These are phyloP conservation scores for Podaxis mareebaensis DNA, from an alignment of 768 basidiomycete species.

Conservation along the genomic window DNA sequence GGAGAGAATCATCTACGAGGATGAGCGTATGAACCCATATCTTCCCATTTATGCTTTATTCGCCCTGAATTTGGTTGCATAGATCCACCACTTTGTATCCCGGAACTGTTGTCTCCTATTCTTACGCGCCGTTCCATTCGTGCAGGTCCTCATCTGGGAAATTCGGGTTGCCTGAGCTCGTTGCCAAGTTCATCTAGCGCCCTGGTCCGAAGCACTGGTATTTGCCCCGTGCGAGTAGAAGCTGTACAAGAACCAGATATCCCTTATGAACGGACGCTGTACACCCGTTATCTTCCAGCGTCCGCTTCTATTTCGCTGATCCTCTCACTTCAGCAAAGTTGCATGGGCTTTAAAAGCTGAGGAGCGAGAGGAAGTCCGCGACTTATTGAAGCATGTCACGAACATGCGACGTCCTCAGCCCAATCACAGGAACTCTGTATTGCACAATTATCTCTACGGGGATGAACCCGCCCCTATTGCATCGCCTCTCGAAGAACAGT, in stretches of 20 bases:
- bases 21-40: conserved; percentile 30
- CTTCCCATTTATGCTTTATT: neutral
- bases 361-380: conserved; percentile 2
- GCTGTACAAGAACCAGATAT: conserved; percentile 18
- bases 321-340: conserved; percentile 5
- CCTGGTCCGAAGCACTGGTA: neutral
- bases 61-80: neutral
- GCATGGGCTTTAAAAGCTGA: conserved; percentile 2
- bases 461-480: conserved; percentile 5
- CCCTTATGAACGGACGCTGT: conserved; percentile 27
- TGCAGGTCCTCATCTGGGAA: conserved; percentile 45
- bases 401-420: conserved; percentile 6
- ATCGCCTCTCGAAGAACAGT: conserved; percentile 21
- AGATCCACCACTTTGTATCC: conserved; percentile 11
- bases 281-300: neutral
- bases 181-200: neutral
- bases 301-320: neutral
- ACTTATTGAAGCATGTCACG: conserved; percentile 3
- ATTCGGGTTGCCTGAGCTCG: conserved; percentile 12
- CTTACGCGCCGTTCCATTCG: conserved; percentile 46
- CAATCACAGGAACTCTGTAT: conserved; percentile 26
- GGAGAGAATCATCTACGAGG: conserved; percentile 37
- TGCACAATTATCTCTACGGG: conserved; percentile 23
- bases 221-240: conserved; percentile 30
- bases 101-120: conserved; percentile 42